Evolutionary conservation across 2,329 filamentous ascomycete species (phyloP), one percentile per base, ranked within the genome.

Genomic region (Xylariaceae sp.): DNA sequence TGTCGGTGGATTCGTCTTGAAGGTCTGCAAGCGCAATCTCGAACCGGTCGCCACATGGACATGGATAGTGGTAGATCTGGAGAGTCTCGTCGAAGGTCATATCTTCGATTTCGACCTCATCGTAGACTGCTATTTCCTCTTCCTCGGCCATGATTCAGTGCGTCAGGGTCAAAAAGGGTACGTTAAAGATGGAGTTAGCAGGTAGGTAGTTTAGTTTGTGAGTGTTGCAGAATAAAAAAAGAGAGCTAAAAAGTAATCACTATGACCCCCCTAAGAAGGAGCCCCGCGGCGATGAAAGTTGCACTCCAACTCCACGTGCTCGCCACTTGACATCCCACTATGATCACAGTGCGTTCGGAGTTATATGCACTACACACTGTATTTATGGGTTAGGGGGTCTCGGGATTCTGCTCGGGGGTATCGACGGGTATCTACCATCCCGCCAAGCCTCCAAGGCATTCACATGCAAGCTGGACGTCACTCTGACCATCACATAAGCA

Each of bases 31-130:
- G 83, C 26, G 81, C 82, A 68, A 94, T 96, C 75, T 96, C 89
- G 75, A 99, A 99, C 57, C 89, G 84, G 75, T 99, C 94, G 76
- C 94, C 94, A 73, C 94, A 99, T 1, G 94, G 94, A 71, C 94
- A 99, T 11, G 94, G 94, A 71, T 95, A 96, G 74, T 92, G 88
- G 76, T 96, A 99, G 64, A 96, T 86, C 71, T 96, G 87, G 41
- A 91, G 80, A 3, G 80, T 78, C 46, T 84, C 76, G 72, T 96
- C 91, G 71, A 83, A 96, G 67, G 88, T 94, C 91, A 96, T 95
- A 74, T 99, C 94, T 72, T 97, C 92, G 76, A 97, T 96, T 72
- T 97, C 92, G 73, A 97, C 92, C 73, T 96, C 92, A 68, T 97
- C 92, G 77, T 96, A 97, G 70, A 96, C 89, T 63, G 87, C 84